Evolutionary conservation across 805 yeast genomes (phyloP).

Genomic region (Ogataea trehaloabstinens): DNA sequence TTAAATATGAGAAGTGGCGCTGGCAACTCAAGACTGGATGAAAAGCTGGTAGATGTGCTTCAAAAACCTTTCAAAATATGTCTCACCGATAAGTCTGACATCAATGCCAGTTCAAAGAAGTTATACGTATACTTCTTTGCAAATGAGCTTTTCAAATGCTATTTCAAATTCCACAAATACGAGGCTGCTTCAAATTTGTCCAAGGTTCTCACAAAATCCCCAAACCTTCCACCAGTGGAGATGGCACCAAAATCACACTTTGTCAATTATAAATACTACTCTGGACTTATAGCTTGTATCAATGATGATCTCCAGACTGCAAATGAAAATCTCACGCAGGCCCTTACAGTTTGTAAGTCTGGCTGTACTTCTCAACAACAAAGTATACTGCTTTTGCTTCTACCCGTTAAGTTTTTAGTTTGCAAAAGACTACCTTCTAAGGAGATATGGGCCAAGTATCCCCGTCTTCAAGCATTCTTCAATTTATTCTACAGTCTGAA

Average conservation of each 20-base stretch:
- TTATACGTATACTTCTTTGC: slow-evolving; percentile 68
- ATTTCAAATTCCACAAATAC: slow-evolving; percentile 61
- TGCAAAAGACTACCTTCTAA: slow-evolving; percentile 47
- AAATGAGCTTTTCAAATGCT: slow-evolving; percentile 65
- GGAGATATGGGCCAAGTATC: slow-evolving; percentile 38
- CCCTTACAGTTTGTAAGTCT: slow-evolving; percentile 38
- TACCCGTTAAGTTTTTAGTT: slow-evolving; percentile 61
- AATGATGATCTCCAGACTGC: slow-evolving; percentile 58
- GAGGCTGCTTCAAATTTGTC: slow-evolving; percentile 75
- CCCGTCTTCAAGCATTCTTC: slow-evolving; percentile 44
- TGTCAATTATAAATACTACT: slow-evolving; percentile 64
- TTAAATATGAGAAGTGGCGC: slow-evolving; percentile 10
- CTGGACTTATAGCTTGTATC: slow-evolving; percentile 64
- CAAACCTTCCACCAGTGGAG: slow-evolving; percentile 51
- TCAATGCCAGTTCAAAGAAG: slow-evolving; percentile 47
- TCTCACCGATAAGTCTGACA: slow-evolving; percentile 72
- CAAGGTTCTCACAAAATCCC: slow-evolving; percentile 59
- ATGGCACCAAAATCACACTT: slow-evolving; percentile 49
- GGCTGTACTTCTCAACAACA: slow-evolving; percentile 36
- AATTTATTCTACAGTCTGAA: slow-evolving; percentile 47
- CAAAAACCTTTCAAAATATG: slow-evolving; percentile 76
- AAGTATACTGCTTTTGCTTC: slow-evolving; percentile 51
- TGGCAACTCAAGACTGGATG: slow-evolving; percentile 21
- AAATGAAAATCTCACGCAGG: slow-evolving; percentile 48
- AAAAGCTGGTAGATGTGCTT: slow-evolving; percentile 35